Base-by-base conservation (phyloP, 1,284 basidiomycete genomes). In the Puccinia horiana region DNA sequence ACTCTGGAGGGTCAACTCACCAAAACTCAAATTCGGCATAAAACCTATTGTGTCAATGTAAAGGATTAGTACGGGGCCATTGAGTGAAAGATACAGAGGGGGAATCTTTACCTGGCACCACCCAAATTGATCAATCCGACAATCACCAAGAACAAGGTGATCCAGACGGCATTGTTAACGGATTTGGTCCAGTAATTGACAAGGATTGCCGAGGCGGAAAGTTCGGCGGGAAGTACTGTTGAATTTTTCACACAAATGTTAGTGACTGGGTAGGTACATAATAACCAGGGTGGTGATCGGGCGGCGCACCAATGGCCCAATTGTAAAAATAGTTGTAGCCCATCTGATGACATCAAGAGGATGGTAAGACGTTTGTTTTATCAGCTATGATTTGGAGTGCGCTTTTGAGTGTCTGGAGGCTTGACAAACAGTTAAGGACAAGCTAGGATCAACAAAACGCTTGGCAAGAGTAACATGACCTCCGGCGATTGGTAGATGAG, bases 381-480 rank as follows among this genome's bases (percentile, higher is more conserved):
- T 2, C 35, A 58, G 29, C 8, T 23, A 18, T 9, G 26, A 5
- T 42, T 32, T 11, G 23, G 40, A n/a, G 16, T 20, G n/a, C 20
- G 52, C 2, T 54, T 32, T 47, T 73, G 12, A 42, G 35, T 40
- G 52, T 8, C 14, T 35, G 37, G 37, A n/a, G 32, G 29, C 23
- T 37, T 56, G 52, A 85, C 23, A 84, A 85, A 86, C 83, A 26
- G 85, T 84, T 61, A 86, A 85, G 0, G 92, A 92, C 83, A 94
- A 89, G 1, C 93, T 92, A 6, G 92, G 91, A 85, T 93, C 91
- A 37, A 94, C 91, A 86, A 94, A 94, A 61, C 92, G 91, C 84
- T 91, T 91, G 4, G 93, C 92, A 56, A 94, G 89, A 74, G 90
- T 92, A 86, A 95, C 92, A 86, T 94, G 93, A 6, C 93, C 91